Base-by-base conservation (phyloP, 805 yeast genomes). In the Gaillardinia entomophila region DNA sequence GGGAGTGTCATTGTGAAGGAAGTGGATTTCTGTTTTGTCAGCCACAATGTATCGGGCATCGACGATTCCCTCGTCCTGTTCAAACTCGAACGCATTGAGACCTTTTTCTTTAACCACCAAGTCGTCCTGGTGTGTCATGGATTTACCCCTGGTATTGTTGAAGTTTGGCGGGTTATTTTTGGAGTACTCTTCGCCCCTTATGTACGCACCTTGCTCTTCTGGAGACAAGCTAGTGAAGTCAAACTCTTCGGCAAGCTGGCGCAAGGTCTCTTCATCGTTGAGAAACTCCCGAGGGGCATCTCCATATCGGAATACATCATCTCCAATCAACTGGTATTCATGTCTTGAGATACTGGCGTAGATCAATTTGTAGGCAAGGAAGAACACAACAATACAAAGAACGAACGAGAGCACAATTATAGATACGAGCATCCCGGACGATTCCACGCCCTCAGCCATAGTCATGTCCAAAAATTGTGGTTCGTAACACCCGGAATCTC, bases 1-100 rank as follows among this genome's bases (percentile, higher is more conserved):
- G 6, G 69, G 64, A 7, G 49, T 32, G 34, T 59, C 66, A 37
- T 64, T 64, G 28, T 62, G 55, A 26, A 46, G 31, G 33, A 66
- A 66, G 40, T 44, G 44, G 15, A 66, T 38, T 31, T 63, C 70
- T 3, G 68, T 63, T 30, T 46, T 49, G 42, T 64, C 71, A 10
- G 58, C 67, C 6, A 66, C 71, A 2, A 60, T 38, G 32, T 40
- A 66, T 13, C 65, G 41, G 4, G 69, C 57, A 13, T 49, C 47
- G 11, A 62, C 36, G 31, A 51, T 40, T 18, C 51, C 54, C 12
- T 29, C 33, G 18, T 66, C 71, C 37, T 57, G 66, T 27, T 55
- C 65, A 33, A 63, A 66, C 35, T 60, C 63, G 35, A 62, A 66
- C 5, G 71, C 70, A 36, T 41, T 44, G 14, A 63, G 52, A 7